Conservation (phyloP, 2,329 filamentous ascomycete genomes). For the Phoma sp. region DNA sequence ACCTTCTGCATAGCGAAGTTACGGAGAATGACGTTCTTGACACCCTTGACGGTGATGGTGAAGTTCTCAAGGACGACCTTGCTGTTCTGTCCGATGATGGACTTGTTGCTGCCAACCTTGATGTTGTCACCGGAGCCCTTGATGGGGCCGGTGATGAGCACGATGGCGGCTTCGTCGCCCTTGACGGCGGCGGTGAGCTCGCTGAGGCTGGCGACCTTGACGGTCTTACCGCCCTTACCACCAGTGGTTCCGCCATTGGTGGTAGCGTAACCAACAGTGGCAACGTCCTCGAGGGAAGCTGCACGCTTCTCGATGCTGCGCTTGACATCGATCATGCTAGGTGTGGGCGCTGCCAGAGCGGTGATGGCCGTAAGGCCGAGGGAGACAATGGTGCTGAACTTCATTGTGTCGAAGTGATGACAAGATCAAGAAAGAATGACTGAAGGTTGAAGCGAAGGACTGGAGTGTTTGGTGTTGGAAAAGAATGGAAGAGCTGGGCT, state of each 20-base stretch:
- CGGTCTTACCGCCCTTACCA: conserved; percentile 45
- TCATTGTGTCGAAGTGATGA: conserved; percentile 33
- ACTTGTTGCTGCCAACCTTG: conserved; percentile 58
- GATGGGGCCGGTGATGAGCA: conserved; percentile 56
- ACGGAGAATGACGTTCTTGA: conserved; percentile 63
- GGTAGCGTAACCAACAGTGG: conserved; percentile 43
- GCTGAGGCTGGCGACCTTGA: conserved; percentile 44
- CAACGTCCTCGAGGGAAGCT: conserved; percentile 35
- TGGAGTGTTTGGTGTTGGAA: conserved; percentile 14
- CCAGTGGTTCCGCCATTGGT: conserved; percentile 49
- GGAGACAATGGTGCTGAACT: conserved; percentile 38
- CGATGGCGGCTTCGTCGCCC: conserved; percentile 53
- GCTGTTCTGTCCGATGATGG: conserved; percentile 58
- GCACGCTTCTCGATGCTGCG: conserved; percentile 36
- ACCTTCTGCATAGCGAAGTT: conserved; percentile 63
- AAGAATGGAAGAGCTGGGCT: conserved; percentile 29
- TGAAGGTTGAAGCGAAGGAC: conserved; percentile 24
- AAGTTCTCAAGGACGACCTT: conserved; percentile 54
- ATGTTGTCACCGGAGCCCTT: conserved; percentile 50
- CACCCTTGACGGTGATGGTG: conserved; percentile 56
- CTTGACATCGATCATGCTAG: conserved; percentile 28
- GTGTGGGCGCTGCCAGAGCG: conserved; percentile 44
- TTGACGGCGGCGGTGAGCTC: conserved; percentile 55
- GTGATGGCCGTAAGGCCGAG: conserved; percentile 38
- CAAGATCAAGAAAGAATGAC: conserved; percentile 22